Evolutionary conservation across 2,329 filamentous ascomycete genomes (phyloP).

Genomic region (Hymenoscyphus infarciens): DNA sequence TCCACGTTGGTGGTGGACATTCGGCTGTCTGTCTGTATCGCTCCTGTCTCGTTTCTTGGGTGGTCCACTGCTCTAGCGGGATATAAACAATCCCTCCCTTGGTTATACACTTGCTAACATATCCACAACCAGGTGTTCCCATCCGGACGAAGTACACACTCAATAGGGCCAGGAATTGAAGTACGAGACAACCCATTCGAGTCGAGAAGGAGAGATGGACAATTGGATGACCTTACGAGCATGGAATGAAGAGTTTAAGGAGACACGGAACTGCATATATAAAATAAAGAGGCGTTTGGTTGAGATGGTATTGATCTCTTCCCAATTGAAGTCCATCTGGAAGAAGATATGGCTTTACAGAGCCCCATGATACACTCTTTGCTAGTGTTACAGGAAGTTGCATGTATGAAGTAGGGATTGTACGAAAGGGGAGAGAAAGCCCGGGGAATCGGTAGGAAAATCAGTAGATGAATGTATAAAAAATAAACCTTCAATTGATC

Average conservation of each 20-base stretch:
- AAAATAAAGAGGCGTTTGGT: conserved; percentile 24
- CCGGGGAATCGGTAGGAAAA: background rate
- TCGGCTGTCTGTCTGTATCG: background rate
- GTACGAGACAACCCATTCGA: conserved; percentile 62
- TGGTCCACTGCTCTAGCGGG: too few relatives aligned
- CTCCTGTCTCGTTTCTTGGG: background rate
- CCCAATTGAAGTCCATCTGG: background rate
- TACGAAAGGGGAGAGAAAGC: background rate
- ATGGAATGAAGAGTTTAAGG: conserved; percentile 29
- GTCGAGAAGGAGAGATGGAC: conserved; percentile 42
- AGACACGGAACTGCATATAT: conserved; percentile 17
- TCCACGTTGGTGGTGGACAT: background rate
- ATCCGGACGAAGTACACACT: conserved; percentile 40
- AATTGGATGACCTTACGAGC: conserved; percentile 62
- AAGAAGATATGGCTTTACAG: background rate
- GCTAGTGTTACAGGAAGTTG: background rate
- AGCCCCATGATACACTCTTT: background rate
- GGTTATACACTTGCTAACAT: conserved; percentile 4
- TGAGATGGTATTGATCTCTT: background rate
- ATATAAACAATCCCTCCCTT: background rate
- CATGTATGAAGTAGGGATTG: background rate
- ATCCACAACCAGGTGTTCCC: conserved; percentile 33
- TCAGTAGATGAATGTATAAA: too few relatives aligned
- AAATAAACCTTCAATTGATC: too few relatives aligned
- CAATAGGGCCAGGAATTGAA: conserved; percentile 79